Percentiles rank a stretch among this genome's conserved stretches.
Evolutionary conservation across 2,329 filamentous ascomycete genomes (phyloP).

Genomic region (Aureobasidium mangrovei): DNA sequence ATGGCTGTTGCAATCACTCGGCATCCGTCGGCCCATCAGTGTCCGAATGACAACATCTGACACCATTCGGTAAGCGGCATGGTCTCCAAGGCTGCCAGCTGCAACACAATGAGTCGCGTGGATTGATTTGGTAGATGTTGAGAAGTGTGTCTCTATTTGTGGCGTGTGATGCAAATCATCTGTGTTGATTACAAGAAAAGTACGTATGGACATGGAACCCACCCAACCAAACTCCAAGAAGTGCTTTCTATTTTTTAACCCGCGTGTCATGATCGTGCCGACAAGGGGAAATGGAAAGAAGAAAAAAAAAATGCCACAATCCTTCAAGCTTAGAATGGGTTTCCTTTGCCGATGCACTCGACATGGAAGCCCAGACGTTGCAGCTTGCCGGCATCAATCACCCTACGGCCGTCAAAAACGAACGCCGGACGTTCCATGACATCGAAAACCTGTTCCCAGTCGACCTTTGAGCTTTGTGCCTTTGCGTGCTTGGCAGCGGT

Average conservation of each 20-base stretch:
- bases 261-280: conserved; percentile 7
- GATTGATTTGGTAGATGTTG: background rate
- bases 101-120: too few relatives aligned
- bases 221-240: conserved; percentile 3
- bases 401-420: conserved; percentile 30
- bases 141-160: background rate
- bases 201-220: conserved; percentile 6
- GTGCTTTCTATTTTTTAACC: conserved; percentile 1
- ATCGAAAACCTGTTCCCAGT: conserved; percentile 26
- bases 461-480: conserved; percentile 18
- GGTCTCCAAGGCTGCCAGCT: background rate
- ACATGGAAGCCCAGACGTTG: conserved; percentile 29
- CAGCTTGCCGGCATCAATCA: conserved; percentile 27
- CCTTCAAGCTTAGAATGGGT: background rate
- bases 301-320: background rate
- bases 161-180: background rate
- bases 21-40: background rate
- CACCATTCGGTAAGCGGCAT: background rate
- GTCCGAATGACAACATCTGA: background rate
- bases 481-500: conserved; percentile 10
- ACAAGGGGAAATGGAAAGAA: conserved; percentile 1
- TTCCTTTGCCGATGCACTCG: conserved; percentile 24
- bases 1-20: background rate
- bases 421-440: conserved; percentile 28
- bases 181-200: conserved; percentile 7